Evolutionary conservation across 768 basidiomycete species (phyloP).

Genomic region (Kwoniella shandongensis): DNA sequence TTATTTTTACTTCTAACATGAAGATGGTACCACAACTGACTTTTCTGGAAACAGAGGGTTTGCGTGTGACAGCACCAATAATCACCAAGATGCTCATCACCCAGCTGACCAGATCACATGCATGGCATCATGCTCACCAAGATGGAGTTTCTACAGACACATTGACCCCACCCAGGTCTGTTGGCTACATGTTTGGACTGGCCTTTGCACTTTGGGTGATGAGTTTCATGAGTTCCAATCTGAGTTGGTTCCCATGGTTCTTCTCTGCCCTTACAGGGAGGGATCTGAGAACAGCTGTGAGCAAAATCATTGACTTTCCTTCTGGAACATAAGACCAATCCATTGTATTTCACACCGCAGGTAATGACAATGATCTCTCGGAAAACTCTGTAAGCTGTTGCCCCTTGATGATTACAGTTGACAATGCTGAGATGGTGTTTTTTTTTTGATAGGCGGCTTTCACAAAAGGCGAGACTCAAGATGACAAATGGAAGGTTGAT

Average conservation of each 20-base stretch:
- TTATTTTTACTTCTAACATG: no score
- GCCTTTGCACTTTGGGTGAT: constrained; percentile 60
- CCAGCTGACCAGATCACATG: no score
- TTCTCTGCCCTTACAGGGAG: constrained; percentile 5
- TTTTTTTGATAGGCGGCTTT: constrained; percentile 59
- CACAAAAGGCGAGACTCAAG: constrained; percentile 61
- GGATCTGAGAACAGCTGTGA: constrained; percentile 9
- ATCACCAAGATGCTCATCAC: no score
- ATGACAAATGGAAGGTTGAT: constrained; percentile 68
- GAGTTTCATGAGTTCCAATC: constrained; percentile 1
- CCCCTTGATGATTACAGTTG: background rate
- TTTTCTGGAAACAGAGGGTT: no score
- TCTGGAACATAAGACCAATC: background rate
- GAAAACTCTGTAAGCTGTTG: constrained; percentile 55
- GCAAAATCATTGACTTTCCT: no score
- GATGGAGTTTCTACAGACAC: no score
- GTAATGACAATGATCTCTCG: constrained; percentile 54
- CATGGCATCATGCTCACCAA: no score
- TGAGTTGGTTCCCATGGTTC: background rate
- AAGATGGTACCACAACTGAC: no score
- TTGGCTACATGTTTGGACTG: constrained; percentile 55
- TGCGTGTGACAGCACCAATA: no score
- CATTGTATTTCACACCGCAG: constrained; percentile 5
- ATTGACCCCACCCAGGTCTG: no score
- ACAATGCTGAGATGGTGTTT: no score